phyloP scores from a whole-genome alignment of 768 basidiomycete species.

The Kwoniella botswanensis region DNA sequence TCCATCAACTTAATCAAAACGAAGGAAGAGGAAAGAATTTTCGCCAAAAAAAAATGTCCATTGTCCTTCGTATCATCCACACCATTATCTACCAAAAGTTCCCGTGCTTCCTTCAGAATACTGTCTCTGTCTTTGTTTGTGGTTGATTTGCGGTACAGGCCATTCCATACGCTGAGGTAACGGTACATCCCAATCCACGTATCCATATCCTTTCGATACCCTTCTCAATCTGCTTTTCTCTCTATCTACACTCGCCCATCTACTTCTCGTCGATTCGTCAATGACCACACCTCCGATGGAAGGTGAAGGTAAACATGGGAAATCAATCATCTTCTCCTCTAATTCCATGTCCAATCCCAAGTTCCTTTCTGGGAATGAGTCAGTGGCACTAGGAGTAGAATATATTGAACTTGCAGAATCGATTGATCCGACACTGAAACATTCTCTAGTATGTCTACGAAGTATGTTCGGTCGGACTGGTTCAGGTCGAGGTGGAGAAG shows the following conservation, averaged over 20 bases:
- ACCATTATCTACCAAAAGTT: slow-evolving; percentile 5
- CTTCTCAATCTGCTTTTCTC: neutral
- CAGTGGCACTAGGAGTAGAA: slow-evolving; percentile 5
- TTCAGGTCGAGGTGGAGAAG: slow-evolving; percentile 14
- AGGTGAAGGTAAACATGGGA: neutral
- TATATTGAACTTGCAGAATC: slow-evolving; percentile 9
- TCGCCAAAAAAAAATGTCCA: neutral
- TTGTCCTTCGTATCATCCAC: neutral
- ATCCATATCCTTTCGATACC: neutral
- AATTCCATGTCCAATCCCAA: neutral
- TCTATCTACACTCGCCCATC: neutral
- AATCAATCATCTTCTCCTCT: slow-evolving; percentile 6
- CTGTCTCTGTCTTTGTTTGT: neutral
- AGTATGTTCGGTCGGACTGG: slow-evolving; percentile 9
- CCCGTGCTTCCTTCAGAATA: neutral
- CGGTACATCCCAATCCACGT: slow-evolving; percentile 14
- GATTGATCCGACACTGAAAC: slow-evolving; percentile 7
- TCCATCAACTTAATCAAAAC: neutral
- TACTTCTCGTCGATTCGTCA: neutral
- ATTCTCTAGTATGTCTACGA: slow-evolving; percentile 3
- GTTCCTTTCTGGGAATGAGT: neutral
- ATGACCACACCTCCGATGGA: neutral
- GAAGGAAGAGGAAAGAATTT: neutral
- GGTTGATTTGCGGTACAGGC: neutral
- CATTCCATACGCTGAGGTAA: slow-evolving; percentile 9